These are phyloP conservation scores for Pyrrhoderma lamaoense DNA, from an alignment of 1,284 basidiomycete species.

Conservation along the genomic window DNA sequence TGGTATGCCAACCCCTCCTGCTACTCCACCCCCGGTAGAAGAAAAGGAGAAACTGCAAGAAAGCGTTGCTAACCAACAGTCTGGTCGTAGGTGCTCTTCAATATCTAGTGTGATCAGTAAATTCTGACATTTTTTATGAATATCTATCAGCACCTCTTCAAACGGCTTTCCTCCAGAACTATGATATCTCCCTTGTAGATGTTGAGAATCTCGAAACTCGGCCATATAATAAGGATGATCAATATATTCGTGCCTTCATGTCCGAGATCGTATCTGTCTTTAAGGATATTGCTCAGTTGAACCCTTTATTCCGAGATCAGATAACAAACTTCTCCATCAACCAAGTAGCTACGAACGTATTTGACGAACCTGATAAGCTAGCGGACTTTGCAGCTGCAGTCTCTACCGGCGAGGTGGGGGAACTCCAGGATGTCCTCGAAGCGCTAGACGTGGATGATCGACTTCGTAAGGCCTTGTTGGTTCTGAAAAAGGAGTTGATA, in stretches of 20 bases:
- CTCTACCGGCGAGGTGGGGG: conserved; percentile 83
- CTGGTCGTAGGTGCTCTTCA: too few relatives aligned
- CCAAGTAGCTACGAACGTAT: conserved; percentile 93
- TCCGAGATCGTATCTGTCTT: conserved; percentile 96
- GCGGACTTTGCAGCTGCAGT: conserved; percentile 98
- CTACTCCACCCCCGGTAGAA: conserved; percentile 33
- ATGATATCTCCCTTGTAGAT: conserved; percentile 85
- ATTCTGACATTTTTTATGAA: conserved; percentile 2
- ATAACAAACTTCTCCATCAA: conserved; percentile 96
- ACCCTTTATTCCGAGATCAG: conserved; percentile 97
- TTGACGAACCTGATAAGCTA: conserved; percentile 97
- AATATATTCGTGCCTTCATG: conserved; percentile 94
- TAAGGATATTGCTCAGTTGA: conserved; percentile 97
- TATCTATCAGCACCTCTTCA: conserved; percentile 51
- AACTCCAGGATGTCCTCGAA: conserved; percentile 93
- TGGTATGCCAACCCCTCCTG: conserved; percentile 43
- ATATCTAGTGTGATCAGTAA: not conserved
- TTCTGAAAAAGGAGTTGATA: conserved; percentile 97
- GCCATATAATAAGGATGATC: conserved; percentile 88
- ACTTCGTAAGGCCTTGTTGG: conserved; percentile 83
- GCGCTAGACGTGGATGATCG: conserved; percentile 83
- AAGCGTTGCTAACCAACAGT: too few relatives aligned
- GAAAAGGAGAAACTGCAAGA: conserved; percentile 16
- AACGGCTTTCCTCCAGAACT: conserved; percentile 87
- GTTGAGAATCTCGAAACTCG: conserved; percentile 80